phyloP scores from a whole-genome alignment of 306 rosid species.

The Neltuma alba region DNA sequence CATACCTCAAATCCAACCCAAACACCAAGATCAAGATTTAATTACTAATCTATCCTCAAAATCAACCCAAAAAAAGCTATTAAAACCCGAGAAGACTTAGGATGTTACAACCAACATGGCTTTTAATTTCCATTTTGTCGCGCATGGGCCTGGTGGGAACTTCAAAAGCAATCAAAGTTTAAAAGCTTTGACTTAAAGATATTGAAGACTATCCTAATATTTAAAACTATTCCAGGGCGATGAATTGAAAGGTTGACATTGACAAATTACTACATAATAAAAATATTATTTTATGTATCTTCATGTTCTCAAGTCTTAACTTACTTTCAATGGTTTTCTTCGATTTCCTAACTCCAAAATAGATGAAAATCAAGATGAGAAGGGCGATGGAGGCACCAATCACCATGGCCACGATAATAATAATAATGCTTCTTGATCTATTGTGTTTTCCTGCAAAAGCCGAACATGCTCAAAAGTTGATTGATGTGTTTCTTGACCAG shows the following conservation, averaged over 20 bases:
- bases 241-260: not conserved
- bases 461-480: not conserved
- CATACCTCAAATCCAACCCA: too few relatives aligned
- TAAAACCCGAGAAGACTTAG: too few relatives aligned
- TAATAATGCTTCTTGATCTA: not conserved
- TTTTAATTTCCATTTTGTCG: not conserved
- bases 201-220: not conserved
- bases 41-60: too few relatives aligned
- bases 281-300: not conserved
- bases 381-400: not conserved
- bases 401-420: not conserved
- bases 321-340: not conserved
- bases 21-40: too few relatives aligned
- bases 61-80: too few relatives aligned
- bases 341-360: not conserved
- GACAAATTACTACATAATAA: not conserved
- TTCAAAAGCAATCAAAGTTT: not conserved
- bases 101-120: too few relatives aligned
- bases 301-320: not conserved
- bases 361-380: not conserved
- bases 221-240: not conserved
- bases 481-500: not conserved
- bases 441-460: slow-evolving; percentile 12
- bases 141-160: not conserved
- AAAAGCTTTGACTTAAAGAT: not conserved